Percentiles rank a stretch among this genome's conserved stretches.
phyloP scores from a whole-genome alignment of 352 stramenopile genomes.

The Aphanomyces astaci region DNA sequence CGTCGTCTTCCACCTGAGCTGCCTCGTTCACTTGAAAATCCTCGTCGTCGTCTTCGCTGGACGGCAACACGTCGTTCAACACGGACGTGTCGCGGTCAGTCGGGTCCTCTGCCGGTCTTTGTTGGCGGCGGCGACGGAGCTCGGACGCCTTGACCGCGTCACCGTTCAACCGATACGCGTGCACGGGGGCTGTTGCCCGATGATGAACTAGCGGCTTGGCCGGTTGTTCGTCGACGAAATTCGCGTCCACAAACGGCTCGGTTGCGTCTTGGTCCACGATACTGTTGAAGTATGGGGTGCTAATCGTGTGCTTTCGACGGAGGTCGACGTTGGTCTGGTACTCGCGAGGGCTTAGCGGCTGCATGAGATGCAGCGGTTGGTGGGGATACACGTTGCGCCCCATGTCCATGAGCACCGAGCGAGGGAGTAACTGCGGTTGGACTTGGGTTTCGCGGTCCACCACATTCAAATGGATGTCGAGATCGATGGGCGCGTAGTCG shows the following conservation, averaged over 20 bases:
- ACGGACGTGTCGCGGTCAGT: conserved; percentile 74
- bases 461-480: conserved; percentile 83
- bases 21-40: conserved; percentile 63
- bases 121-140: not conserved
- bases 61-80: conserved; percentile 76
- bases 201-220: conserved; percentile 29
- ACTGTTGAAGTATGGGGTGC: not conserved
- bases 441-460: conserved; percentile 81
- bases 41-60: conserved; percentile 82
- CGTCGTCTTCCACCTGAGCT: conserved; percentile 25
- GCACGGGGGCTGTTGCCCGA: not conserved
- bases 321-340: conserved; percentile 56
- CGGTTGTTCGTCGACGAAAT: conserved; percentile 49
- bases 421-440: conserved; percentile 77
- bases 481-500: conserved; percentile 85
- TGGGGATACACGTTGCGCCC: conserved; percentile 62
- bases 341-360: conserved; percentile 32
- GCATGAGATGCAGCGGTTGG: conserved; percentile 58
- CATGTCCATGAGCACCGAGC: conserved; percentile 65
- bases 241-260: not conserved
- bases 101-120: conserved; percentile 9
- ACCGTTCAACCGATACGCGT: conserved; percentile 61
- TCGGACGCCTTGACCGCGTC: conserved; percentile 65
- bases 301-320: conserved; percentile 49
- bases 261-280: not conserved